phyloP scores from a whole-genome alignment of 805 yeast species.

The Lachancea meyersii region DNA sequence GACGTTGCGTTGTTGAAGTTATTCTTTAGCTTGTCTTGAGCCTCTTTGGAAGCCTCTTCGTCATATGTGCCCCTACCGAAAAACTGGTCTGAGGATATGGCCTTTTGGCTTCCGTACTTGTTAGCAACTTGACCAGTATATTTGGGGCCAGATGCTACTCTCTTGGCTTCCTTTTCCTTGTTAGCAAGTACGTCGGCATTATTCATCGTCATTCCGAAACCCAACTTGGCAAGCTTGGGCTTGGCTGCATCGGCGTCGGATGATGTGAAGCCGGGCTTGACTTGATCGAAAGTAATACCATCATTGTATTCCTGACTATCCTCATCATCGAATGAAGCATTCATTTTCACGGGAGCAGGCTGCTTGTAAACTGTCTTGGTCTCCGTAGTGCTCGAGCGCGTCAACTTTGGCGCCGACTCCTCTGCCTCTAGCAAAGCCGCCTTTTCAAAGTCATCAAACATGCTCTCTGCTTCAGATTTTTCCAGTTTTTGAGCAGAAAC shows the following conservation, averaged over 20 bases:
- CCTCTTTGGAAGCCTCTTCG: constrained; percentile 71
- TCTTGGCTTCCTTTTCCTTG: constrained; percentile 33
- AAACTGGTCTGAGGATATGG: constrained; percentile 90
- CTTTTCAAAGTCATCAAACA: constrained; percentile 60
- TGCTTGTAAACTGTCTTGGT: constrained; percentile 15
- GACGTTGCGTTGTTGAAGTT: constrained; percentile 76
- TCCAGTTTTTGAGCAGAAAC: constrained; percentile 52
- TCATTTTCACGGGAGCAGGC: constrained; percentile 37
- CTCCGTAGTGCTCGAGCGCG: not conserved
- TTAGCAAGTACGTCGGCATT: constrained; percentile 45
- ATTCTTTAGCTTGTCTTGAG: constrained; percentile 68
- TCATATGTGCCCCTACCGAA: constrained; percentile 87
- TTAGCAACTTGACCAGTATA: constrained; percentile 70
- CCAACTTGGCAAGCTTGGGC: constrained; percentile 72
- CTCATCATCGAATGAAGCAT: constrained; percentile 28
- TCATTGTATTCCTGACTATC: constrained; percentile 13
- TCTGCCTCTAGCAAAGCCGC: constrained; percentile 81
- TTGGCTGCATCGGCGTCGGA: constrained; percentile 43
- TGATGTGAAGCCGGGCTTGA: constrained; percentile 15
- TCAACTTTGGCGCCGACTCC: constrained; percentile 31
- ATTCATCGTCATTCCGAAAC: constrained; percentile 82
- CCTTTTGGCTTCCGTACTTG: constrained; percentile 85
- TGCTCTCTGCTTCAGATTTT: constrained; percentile 43
- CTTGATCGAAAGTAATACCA: constrained; percentile 12
- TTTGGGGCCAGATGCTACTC: constrained; percentile 47